Evolutionary conservation across 2,329 filamentous ascomycete genomes (phyloP), one percentile per base, ranked within the genome.

Genomic region (Didymella exigua): DNA sequence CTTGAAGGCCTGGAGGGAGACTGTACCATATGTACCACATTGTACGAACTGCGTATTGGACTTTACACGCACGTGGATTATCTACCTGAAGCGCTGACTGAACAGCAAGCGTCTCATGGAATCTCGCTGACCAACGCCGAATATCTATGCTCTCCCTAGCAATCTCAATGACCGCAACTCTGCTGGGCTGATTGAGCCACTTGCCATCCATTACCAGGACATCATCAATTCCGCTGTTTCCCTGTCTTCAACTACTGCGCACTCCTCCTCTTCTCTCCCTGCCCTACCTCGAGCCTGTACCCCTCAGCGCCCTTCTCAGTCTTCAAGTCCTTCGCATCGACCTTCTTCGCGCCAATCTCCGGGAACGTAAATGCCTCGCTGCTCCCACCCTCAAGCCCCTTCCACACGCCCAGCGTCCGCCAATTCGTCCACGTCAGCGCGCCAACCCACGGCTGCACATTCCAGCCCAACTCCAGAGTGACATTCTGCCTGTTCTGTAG

Each of bases 361-460:
- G 90, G 90, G 61, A 93, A 79, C 18, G 72, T 75, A 69, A 93
- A 92, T 24, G 71, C 71, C 62, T 85, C 80, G 70, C 86, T 90
- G 61, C 82, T 71, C n/a, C 88, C 89, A 5, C 84, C 86, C 64
- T 81, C 78, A 58, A 92, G 68, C 49, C 78, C 81, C 77, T 86
- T 82, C 90, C 90, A 93, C 44, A 78, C 73, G 9, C 84, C 84
- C 51, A 84, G 75, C 61, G 75, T 74, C 54, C 67, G 54, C 66
- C 65, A 72, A 50, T 78, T 78, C 29, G 72, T 88, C 95, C 95
- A 99, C 36, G 89, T 89, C 74, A 98, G 77, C 47, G 89, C 77
- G 13, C 95, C 95, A 10, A 99, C 91, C 91, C 93, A 98, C 27
- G 95, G 95, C 81, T 99, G 95, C 56, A 98, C 89, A 77, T 98